phyloP scores from a whole-genome alignment of 495 filamentous ascomycete species.

The Recurvomyces mirabilis region DNA sequence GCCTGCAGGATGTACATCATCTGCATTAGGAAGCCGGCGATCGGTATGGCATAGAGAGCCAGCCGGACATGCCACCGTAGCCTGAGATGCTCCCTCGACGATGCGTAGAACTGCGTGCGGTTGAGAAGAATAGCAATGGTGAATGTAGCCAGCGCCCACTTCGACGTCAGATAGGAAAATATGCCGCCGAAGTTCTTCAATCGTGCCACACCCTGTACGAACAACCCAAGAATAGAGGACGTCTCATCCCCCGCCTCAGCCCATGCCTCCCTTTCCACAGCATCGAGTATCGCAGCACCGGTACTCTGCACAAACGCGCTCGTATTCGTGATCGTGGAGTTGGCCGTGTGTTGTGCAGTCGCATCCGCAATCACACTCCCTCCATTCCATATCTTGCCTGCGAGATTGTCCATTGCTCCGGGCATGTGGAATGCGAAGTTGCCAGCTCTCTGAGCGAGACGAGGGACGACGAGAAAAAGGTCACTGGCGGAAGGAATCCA shows the following conservation, averaged over 20 bases:
- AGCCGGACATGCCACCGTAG: conserved; percentile 63
- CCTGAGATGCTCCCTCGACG: conserved; percentile 62
- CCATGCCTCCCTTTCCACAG: conserved; percentile 16
- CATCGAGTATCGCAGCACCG: conserved; percentile 24
- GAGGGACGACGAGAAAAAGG: conserved; percentile 37
- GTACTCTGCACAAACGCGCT: conserved; percentile 27
- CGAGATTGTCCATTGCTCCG: conserved; percentile 49
- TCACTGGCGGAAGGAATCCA: conserved; percentile 24
- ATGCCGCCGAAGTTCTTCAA: conserved; percentile 58
- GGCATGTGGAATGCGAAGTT: conserved; percentile 45
- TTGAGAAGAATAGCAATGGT: conserved; percentile 80
- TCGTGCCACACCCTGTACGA: conserved; percentile 3
- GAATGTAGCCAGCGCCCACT: conserved; percentile 84
- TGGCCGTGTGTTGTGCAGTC: conserved; percentile 26
- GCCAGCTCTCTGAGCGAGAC: conserved; percentile 53
- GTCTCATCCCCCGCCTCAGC: conserved; percentile 10
- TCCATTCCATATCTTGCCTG: conserved; percentile 39
- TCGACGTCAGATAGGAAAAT: conserved; percentile 83
- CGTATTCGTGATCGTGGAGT: conserved; percentile 28
- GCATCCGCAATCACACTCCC: conserved; percentile 51
- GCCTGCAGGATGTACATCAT: conserved; percentile 61
- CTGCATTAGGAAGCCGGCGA: conserved; percentile 62
- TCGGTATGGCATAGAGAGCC: conserved; percentile 59
- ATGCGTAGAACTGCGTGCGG: conserved; percentile 85
- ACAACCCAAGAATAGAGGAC: conserved; percentile 9